Evolutionary conservation across 768 basidiomycete species (phyloP).

Genomic region (Mycena venus): DNA sequence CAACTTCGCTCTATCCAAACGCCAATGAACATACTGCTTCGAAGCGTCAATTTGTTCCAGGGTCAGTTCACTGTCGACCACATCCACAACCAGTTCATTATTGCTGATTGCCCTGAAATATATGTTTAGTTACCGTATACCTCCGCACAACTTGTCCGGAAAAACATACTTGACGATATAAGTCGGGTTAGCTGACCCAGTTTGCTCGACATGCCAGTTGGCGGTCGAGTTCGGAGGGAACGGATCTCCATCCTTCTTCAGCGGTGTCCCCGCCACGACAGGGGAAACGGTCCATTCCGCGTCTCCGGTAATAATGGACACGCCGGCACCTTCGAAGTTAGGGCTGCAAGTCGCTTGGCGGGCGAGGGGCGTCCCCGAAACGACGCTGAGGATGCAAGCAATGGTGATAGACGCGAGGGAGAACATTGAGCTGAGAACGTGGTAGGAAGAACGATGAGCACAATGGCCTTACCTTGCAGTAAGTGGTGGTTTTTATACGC

Average conservation of each 20-base stretch:
- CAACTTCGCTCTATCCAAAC: background rate
- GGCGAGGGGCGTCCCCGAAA: constrained; percentile 8
- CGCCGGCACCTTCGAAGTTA: constrained; percentile 31
- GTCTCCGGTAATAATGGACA: constrained; percentile 18
- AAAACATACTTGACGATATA: constrained; percentile 31
- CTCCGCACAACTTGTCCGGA: background rate
- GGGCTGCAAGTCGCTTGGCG: constrained; percentile 27
- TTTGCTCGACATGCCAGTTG: constrained; percentile 33
- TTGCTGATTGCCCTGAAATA: constrained; percentile 19
- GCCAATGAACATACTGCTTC: background rate
- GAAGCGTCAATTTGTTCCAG: constrained; percentile 19
- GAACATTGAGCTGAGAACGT: background rate
- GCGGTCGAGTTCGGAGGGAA: constrained; percentile 25
- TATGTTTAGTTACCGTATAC: background rate
- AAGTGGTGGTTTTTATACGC: constrained; percentile 7
- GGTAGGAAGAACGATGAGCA: background rate
- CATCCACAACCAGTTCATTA: constrained; percentile 22
- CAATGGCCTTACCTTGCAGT: background rate
- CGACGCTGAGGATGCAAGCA: constrained; percentile 18
- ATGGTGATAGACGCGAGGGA: constrained; percentile 14
- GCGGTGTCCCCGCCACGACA: constrained; percentile 24
- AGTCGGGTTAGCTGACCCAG: constrained; percentile 20
- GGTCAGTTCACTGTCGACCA: constrained; percentile 7
- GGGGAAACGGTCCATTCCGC: constrained; percentile 27
- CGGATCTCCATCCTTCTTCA: background rate